Evolutionary conservation across 169 alveolate species (phyloP).

Genomic region (Cystoisospora suis): DNA sequence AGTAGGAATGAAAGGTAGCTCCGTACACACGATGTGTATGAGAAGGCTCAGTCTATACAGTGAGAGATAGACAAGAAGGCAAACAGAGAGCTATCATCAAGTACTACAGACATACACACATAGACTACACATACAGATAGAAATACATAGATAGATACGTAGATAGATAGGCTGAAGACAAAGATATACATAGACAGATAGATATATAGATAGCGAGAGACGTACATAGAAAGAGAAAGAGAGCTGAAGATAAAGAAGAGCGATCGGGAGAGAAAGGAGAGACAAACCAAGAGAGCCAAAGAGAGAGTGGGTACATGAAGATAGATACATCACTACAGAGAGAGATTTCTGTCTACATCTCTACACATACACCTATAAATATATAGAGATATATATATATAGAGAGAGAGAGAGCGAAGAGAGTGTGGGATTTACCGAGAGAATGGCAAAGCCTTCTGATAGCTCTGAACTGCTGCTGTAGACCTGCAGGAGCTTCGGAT

Average conservation of each 20-base stretch:
- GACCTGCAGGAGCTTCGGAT: not conserved
- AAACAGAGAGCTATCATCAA: not conserved
- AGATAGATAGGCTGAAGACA: too few species aligned
- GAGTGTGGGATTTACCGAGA: not conserved
- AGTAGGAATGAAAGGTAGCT: too few species aligned
- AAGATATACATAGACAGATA: not conserved
- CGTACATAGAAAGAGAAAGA: too few species aligned
- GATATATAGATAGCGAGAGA: not conserved
- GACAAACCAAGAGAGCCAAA: too few species aligned
- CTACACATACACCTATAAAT: too few species aligned
- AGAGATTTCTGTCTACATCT: too few species aligned
- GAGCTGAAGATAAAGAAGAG: too few species aligned
- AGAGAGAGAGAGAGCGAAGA: not conserved
- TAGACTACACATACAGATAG: not conserved
- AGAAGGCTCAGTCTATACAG: not conserved
- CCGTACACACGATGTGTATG: too few species aligned
- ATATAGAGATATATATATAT: too few species aligned
- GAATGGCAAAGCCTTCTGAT: conserved; percentile 2
- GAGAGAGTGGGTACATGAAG: too few species aligned
- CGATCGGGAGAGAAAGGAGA: too few species aligned
- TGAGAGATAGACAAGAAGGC: not conserved
- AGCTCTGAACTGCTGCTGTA: not conserved
- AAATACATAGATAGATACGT: not conserved
- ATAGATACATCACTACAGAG: too few species aligned
- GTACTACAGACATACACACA: not conserved